Conservation (phyloP, 495 filamentous ascomycete species). For the Penicillium turbatum region DNA sequence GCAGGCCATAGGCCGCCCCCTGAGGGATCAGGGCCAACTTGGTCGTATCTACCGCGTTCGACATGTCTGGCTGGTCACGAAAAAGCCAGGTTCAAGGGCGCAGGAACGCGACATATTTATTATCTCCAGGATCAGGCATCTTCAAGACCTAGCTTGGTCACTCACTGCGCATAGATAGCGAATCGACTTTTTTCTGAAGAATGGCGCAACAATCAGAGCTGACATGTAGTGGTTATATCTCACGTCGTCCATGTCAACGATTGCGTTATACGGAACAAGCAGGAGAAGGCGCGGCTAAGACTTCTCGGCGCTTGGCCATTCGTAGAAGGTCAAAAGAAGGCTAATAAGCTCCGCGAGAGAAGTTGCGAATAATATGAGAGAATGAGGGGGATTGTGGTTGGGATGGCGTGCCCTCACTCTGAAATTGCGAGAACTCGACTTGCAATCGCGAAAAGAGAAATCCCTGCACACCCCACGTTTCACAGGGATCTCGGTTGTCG, state of each 20-base stretch:
- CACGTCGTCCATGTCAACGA: conserved; percentile 29
- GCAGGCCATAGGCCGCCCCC: conserved; percentile 42
- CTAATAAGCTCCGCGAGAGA: not conserved
- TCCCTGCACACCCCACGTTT: conserved; percentile 1
- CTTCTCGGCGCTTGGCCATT: not conserved
- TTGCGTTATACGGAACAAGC: conserved; percentile 26
- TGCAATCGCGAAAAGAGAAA: not conserved
- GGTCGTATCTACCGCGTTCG: conserved; percentile 48
- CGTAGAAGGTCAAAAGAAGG: not conserved
- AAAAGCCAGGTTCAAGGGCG: not conserved
- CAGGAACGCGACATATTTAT: conserved; percentile 7
- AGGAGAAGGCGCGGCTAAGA: conserved; percentile 1
- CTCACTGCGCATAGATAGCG: not conserved
- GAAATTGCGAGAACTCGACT: conserved; percentile 10
- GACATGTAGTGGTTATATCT: conserved; percentile 11
- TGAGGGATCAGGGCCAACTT: conserved; percentile 32
- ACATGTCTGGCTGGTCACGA: conserved; percentile 22
- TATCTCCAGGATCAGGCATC: not conserved
- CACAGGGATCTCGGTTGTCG: not conserved
- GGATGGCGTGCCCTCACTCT: conserved; percentile 6
- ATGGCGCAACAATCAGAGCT: conserved; percentile 2
- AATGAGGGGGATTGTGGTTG: not conserved
- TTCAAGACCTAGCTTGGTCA: not conserved
- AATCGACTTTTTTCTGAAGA: conserved; percentile 6
- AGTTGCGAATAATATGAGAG: not conserved